These are phyloP conservation scores for Cordyceps fumosorosea DNA, from an alignment of 2,329 filamentous ascomycete species.

Conservation along the genomic window DNA sequence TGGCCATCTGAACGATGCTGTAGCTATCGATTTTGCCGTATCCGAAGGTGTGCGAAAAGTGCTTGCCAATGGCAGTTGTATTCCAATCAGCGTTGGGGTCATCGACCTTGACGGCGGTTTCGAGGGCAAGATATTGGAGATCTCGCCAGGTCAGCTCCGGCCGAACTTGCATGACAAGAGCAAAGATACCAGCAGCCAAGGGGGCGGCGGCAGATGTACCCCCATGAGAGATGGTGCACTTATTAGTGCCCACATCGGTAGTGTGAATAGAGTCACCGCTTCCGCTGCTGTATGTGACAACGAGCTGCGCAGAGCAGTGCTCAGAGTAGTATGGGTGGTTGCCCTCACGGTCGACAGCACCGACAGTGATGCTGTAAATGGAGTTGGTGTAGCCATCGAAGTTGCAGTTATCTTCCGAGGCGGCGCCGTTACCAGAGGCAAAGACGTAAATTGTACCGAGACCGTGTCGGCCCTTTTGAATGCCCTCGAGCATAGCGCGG, in stretches of 20 bases:
- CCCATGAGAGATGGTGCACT: conserved; percentile 76
- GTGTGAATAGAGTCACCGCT: conserved; percentile 87
- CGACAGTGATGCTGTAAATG: conserved; percentile 97
- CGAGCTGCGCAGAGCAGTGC: conserved; percentile 87
- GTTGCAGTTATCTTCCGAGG: conserved; percentile 90
- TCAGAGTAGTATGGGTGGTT: conserved; percentile 95
- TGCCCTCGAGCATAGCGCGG: conserved; percentile 82
- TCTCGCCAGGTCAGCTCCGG: conserved; percentile 91
- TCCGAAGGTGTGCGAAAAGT: conserved; percentile 90
- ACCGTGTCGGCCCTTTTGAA: conserved; percentile 79
- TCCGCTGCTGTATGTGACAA: conserved; percentile 95
- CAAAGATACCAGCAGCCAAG: conserved; percentile 85
- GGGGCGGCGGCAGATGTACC: conserved; percentile 95
- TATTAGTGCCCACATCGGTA: conserved; percentile 81
- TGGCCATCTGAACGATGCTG: conserved; percentile 76
- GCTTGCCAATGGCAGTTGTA: conserved; percentile 69
- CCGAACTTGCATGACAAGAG: conserved; percentile 75
- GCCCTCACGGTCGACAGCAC: conserved; percentile 81
- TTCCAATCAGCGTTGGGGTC: conserved; percentile 68
- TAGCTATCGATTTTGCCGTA: conserved; percentile 94
- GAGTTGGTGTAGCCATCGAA: conserved; percentile 99
- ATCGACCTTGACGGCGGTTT: conserved; percentile 77
- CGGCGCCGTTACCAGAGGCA: conserved; percentile 85
- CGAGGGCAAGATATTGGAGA: conserved; percentile 81
- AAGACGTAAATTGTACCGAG: conserved; percentile 93